Evolutionary conservation across 352 stramenopile genomes (phyloP).

Genomic region (Phytophthora colocasiae): DNA sequence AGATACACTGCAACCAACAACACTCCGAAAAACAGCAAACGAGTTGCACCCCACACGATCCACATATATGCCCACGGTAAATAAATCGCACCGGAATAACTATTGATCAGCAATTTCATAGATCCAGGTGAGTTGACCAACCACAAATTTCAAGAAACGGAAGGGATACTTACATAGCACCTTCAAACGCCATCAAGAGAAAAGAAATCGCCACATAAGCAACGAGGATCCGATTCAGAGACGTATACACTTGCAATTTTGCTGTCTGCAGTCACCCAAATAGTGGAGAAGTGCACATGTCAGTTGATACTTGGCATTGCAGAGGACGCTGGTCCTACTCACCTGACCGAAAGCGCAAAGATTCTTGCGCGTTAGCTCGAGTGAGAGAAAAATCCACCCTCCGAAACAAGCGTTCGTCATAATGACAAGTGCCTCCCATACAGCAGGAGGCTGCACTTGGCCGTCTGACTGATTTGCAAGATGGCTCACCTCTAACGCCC

Average conservation of each 20-base stretch:
- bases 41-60: slow-evolving; percentile 82
- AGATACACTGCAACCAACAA: slow-evolving; percentile 74
- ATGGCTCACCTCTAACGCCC: slow-evolving; percentile 81
- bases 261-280: slow-evolving; percentile 45
- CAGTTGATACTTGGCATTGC: background rate
- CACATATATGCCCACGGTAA: slow-evolving; percentile 80
- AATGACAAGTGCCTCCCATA: slow-evolving; percentile 84
- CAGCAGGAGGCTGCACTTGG: slow-evolving; percentile 59
- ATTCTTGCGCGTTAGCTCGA: slow-evolving; percentile 81
- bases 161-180: slow-evolving; percentile 67
- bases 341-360: slow-evolving; percentile 84
- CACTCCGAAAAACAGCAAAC: slow-evolving; percentile 72
- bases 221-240: slow-evolving; percentile 61
- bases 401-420: slow-evolving; percentile 85
- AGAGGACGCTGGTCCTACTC: background rate
- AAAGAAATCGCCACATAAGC: slow-evolving; percentile 77
- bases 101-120: slow-evolving; percentile 17
- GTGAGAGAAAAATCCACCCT: slow-evolving; percentile 87
- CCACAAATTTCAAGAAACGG: background rate
- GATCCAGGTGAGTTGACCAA: background rate
- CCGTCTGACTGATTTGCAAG: slow-evolving; percentile 82
- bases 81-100: slow-evolving; percentile 71
- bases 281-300: background rate
- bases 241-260: slow-evolving; percentile 82
- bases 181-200: slow-evolving; percentile 78